Conservation (phyloP, 176 grass and related monocot species). For the Alloteropsis semialata region DNA sequence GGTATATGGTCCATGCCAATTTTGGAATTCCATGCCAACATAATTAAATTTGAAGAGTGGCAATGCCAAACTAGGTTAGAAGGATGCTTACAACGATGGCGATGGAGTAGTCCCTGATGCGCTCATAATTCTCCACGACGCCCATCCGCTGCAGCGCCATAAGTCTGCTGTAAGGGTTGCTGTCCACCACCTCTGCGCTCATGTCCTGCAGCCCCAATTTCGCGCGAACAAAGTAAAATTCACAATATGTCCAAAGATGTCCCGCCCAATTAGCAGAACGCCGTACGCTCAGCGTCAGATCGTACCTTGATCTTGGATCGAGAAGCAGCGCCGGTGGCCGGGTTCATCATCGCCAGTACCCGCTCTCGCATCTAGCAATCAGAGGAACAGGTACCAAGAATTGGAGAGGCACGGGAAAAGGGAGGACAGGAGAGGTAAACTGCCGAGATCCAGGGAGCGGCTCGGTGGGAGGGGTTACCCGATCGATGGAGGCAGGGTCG, state of each 20-base stretch:
- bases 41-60: background rate
- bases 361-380: constrained; percentile 57
- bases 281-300: background rate
- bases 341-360: constrained; percentile 36
- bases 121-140: constrained; percentile 85
- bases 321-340: background rate
- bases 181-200: constrained; percentile 91
- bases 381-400: background rate
- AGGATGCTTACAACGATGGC: constrained; percentile 71
- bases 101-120: constrained; percentile 74
- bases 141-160: constrained; percentile 99
- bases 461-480: constrained; percentile 22
- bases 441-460: constrained; percentile 8
- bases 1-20: background rate
- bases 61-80: background rate
- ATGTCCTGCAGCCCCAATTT: constrained; percentile 60
- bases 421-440: background rate
- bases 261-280: background rate
- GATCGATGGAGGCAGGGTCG: constrained; percentile 46
- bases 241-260: background rate
- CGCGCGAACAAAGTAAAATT: background rate
- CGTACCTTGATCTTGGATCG: constrained; percentile 80
- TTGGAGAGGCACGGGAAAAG: background rate
- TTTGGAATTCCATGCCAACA: background rate
- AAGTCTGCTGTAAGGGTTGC: constrained; percentile 87